Evolutionary conservation across 495 filamentous ascomycete genomes (phyloP), one percentile per base, ranked within the genome.

Genomic region (Podospora australis): DNA sequence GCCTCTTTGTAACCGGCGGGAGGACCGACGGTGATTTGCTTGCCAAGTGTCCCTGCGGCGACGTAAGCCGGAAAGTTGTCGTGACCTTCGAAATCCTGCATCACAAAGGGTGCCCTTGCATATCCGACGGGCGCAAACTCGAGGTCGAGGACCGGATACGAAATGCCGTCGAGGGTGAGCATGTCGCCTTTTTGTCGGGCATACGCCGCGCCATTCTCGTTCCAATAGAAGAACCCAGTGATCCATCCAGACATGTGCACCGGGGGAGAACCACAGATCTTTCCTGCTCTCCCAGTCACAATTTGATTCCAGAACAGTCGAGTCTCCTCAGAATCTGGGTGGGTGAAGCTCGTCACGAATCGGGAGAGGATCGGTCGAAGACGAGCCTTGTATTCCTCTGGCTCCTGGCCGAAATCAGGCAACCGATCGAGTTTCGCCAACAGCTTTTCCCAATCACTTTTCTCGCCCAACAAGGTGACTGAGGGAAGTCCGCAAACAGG

Each of bases 151-250:
- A 36, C n/a, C 14, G 53, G 46, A 28, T 63, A 66, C n/a, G 44
- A 2, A 6, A 59, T 35, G n/a, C 46, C 50, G 32, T 61, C 60
- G 6, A 66, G 43, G 17, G 25, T n/a, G 4, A 55, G 19, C 20
- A 7, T 36, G n/a, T 36, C n/a, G 2, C 14, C 13, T 46, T 16
- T 25, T 2, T 8, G 1, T 6, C 41, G 48, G 2, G 35, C 56
- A 24, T 40, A 62, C 8, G 58, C 45, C 10, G 42, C 28, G 4
- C 74, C 73, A 6, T 67, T 41, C 6, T 52, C 58, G 19, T 65
- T 38, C 73, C 73, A 77, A 54, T 67, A 72, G 28, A 61, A 69
- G 57, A 78, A 78, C 0, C 64, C 74, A 0, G 68, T 68, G 50
- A 75, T 64, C 73, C 72, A 77, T 14, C 74, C 73, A 0, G 62